These are phyloP conservation scores for Penicillium psychrofluorescens DNA, from an alignment of 495 filamentous ascomycete species.

Conservation along the genomic window DNA sequence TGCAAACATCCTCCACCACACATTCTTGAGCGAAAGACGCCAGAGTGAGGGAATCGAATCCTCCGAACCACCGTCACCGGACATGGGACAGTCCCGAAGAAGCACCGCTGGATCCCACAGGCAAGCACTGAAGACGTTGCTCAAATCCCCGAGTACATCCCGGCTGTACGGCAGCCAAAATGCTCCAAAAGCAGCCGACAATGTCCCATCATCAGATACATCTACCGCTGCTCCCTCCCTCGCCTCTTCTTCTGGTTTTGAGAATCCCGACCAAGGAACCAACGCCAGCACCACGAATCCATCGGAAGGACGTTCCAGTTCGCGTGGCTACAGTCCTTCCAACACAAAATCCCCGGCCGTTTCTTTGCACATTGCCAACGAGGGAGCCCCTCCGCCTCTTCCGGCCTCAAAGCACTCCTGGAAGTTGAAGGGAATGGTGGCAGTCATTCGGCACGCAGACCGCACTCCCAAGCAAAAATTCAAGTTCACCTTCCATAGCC, in stretches of 20 bases:
- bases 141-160: constrained; percentile 59
- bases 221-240: constrained; percentile 35
- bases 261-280: constrained; percentile 21
- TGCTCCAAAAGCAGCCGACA: constrained; percentile 26
- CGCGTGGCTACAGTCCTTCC: constrained; percentile 19
- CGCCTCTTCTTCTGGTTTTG: constrained; percentile 43
- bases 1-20: constrained; percentile 73
- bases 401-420: constrained; percentile 91
- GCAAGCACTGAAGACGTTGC: constrained; percentile 46
- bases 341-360: constrained; percentile 24
- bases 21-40: constrained; percentile 73
- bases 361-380: constrained; percentile 19
- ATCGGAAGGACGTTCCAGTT: constrained; percentile 17
- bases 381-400: constrained; percentile 46
- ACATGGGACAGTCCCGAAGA: constrained; percentile 25
- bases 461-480: constrained; percentile 98
- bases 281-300: constrained; percentile 11
- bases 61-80: constrained; percentile 24
- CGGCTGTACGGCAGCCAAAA: constrained; percentile 47
- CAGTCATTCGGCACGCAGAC: constrained; percentile 92
- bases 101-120: constrained; percentile 30
- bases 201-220: constrained; percentile 35
- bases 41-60: constrained; percentile 39
- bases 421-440: constrained; percentile 98
- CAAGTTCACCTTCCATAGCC: constrained; percentile 97